Conservation (phyloP, 345 rosid genomes). For the Bretschneidera sinensis region DNA sequence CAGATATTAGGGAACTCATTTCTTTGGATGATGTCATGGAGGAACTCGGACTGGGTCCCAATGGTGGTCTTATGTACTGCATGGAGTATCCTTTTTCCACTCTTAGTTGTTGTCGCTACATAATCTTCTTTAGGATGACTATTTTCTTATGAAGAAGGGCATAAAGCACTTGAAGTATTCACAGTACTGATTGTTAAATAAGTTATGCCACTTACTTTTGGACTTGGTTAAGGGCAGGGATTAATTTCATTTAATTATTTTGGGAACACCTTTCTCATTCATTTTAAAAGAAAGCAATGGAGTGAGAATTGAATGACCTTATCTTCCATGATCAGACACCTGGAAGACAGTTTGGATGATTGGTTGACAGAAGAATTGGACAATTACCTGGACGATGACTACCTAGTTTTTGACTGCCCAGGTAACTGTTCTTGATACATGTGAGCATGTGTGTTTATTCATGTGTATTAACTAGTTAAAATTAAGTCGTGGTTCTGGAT, state of each 20-base stretch:
- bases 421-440: constrained; percentile 31
- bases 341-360: constrained; percentile 74
- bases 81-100: constrained; percentile 86
- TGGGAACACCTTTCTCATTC: background rate
- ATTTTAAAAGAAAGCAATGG: background rate
- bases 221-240: background rate
- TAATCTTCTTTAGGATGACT: background rate
- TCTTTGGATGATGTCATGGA: constrained; percentile 94
- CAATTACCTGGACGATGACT: constrained; percentile 80
- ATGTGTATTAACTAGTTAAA: background rate
- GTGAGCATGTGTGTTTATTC: background rate
- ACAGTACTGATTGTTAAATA: background rate
- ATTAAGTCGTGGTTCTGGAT: no score
- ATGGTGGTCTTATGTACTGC: constrained; percentile 86
- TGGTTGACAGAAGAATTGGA: constrained; percentile 90
- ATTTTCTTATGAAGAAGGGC: background rate
- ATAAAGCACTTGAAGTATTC: background rate
- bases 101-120: background rate
- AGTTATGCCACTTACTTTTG: background rate
- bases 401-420: constrained; percentile 89
- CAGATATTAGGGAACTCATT: constrained; percentile 87
- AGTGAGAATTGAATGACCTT: constrained; percentile 30
- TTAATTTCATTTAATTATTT: background rate
- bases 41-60: constrained; percentile 82
- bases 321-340: constrained; percentile 49